phyloP scores from a whole-genome alignment of 352 stramenopile genomes.

The Hyaloperonospora arabidopsidis region DNA sequence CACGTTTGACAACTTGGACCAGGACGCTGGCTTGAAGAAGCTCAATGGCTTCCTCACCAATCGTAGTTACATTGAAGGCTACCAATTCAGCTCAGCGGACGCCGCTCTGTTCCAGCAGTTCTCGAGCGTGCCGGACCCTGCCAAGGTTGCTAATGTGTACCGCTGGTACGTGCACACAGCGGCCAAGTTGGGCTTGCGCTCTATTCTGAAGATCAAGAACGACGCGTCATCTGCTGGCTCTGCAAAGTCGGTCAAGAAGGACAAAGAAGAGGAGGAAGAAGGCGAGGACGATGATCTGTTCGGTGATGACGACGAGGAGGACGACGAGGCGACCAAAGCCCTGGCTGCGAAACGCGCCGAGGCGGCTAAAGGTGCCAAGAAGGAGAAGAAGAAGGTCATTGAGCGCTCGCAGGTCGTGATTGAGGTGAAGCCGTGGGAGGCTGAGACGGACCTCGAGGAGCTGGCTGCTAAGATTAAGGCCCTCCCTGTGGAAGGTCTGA shows the following conservation, averaged over 20 bases:
- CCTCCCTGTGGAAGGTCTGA: slow-evolving; percentile 60
- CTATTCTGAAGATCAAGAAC: slow-evolving; percentile 28
- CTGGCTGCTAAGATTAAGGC: slow-evolving; percentile 73
- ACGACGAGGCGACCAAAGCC: slow-evolving; percentile 46
- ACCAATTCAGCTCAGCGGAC: slow-evolving; percentile 59
- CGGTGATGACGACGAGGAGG: slow-evolving; percentile 53
- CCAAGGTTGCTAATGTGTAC: slow-evolving; percentile 58
- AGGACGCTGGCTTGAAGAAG: slow-evolving; percentile 60
- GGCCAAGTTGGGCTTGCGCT: slow-evolving; percentile 45
- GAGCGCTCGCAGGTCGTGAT: slow-evolving; percentile 59
- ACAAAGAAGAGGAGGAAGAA: slow-evolving; percentile 49
- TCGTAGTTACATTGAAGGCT: slow-evolving; percentile 76
- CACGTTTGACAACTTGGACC: slow-evolving; percentile 56
- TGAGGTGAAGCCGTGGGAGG: slow-evolving; percentile 74
- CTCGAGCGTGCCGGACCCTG: slow-evolving; percentile 31
- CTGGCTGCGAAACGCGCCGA: slow-evolving; percentile 47
- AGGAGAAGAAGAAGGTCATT: slow-evolving; percentile 61
- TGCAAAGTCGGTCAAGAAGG: slow-evolving; percentile 21
- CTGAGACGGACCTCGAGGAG: slow-evolving; percentile 64
- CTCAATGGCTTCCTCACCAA: slow-evolving; percentile 75
- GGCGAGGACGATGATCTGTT: slow-evolving; percentile 58
- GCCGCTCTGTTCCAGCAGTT: slow-evolving; percentile 50
- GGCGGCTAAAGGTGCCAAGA: slow-evolving; percentile 47
- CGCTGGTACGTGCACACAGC: slow-evolving; percentile 64
- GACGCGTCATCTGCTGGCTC: slow-evolving; percentile 7